Evolutionary conservation across 352 stramenopile species (phyloP).

Genomic region (Phytophthora gonapodyides): DNA sequence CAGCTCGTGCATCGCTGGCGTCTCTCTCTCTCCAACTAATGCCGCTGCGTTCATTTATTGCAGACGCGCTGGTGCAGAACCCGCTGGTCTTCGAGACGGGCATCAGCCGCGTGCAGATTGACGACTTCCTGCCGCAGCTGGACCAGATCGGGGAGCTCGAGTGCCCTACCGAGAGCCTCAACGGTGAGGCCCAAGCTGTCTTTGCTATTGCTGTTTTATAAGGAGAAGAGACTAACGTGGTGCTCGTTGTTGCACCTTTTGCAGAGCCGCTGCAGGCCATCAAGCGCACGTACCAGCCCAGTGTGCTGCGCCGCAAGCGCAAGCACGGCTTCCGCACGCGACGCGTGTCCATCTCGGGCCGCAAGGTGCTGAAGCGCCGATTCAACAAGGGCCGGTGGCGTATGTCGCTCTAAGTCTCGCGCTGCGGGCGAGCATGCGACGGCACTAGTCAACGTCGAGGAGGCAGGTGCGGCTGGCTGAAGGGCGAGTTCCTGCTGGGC

Average conservation of each 20-base stretch:
- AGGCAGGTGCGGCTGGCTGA: slow-evolving; percentile 3
- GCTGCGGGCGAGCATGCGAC: not conserved
- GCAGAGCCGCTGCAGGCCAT: slow-evolving; percentile 74
- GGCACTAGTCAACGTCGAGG: slow-evolving; percentile 10
- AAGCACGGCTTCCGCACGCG: slow-evolving; percentile 87
- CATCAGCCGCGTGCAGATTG: slow-evolving; percentile 37
- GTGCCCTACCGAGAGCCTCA: slow-evolving; percentile 52
- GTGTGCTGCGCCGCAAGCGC: slow-evolving; percentile 83
- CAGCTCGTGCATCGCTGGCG: not conserved
- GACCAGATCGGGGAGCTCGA: slow-evolving; percentile 41
- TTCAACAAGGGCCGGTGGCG: slow-evolving; percentile 85
- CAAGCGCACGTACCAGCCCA: slow-evolving; percentile 89
- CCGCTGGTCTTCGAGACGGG: slow-evolving; percentile 52
- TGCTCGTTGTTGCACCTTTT: slow-evolving; percentile 10
- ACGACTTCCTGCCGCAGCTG: slow-evolving; percentile 45
- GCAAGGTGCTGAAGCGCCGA: slow-evolving; percentile 80
- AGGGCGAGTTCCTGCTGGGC: slow-evolving; percentile 2
- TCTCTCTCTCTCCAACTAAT: slow-evolving; percentile 2
- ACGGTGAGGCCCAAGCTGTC: slow-evolving; percentile 32
- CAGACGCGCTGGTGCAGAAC: slow-evolving; percentile 45
- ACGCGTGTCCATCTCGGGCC: slow-evolving; percentile 73
- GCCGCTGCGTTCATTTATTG: not conserved
- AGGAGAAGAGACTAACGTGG: slow-evolving; percentile 4
- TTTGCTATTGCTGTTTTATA: not conserved
- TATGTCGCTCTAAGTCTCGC: slow-evolving; percentile 70